Conservation (phyloP, 2,329 filamentous ascomycete species). For the Passalora sequoiae region DNA sequence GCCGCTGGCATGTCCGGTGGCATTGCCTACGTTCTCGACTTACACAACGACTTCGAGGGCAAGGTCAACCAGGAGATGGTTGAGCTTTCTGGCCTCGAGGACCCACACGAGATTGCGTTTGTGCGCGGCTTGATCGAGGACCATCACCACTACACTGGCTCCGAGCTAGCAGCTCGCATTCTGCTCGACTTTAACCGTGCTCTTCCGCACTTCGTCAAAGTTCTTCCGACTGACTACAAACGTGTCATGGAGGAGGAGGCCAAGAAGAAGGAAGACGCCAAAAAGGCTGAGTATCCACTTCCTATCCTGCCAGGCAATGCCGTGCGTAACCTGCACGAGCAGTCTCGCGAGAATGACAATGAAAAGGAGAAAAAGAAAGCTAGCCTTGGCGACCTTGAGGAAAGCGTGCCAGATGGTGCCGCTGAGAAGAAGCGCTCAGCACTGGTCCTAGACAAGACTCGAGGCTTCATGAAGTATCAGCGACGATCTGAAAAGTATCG, state of each 20-base stretch:
- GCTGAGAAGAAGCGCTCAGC: constrained; percentile 86
- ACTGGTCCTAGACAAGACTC: constrained; percentile 93
- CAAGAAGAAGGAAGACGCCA: constrained; percentile 76
- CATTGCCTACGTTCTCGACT: constrained; percentile 90
- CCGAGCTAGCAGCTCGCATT: constrained; percentile 86
- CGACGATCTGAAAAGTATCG: constrained; percentile 92
- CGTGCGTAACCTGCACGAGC: constrained; percentile 50
- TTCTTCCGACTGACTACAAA: constrained; percentile 94
- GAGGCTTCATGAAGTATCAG: constrained; percentile 95
- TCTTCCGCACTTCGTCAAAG: constrained; percentile 84
- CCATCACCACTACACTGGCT: constrained; percentile 96
- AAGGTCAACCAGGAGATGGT: constrained; percentile 99
- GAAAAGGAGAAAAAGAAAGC: constrained; percentile 60
- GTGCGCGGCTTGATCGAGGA: constrained; percentile 90
- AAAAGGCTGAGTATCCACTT: constrained; percentile 76
- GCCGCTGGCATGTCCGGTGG: constrained; percentile 97
- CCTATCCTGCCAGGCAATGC: constrained; percentile 67
- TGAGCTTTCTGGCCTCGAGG: constrained; percentile 76
- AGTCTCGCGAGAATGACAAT: constrained; percentile 51
- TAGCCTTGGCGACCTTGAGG: constrained; percentile 75
- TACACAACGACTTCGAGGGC: constrained; percentile 79
- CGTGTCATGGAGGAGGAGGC: constrained; percentile 81
- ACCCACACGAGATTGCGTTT: constrained; percentile 83
- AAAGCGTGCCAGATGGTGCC: constrained; percentile 77
- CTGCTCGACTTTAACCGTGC: constrained; percentile 93